These are phyloP conservation scores for Nicotiana rustica DNA, from an alignment of 305 asterid genomes.

Conservation along the genomic window DNA sequence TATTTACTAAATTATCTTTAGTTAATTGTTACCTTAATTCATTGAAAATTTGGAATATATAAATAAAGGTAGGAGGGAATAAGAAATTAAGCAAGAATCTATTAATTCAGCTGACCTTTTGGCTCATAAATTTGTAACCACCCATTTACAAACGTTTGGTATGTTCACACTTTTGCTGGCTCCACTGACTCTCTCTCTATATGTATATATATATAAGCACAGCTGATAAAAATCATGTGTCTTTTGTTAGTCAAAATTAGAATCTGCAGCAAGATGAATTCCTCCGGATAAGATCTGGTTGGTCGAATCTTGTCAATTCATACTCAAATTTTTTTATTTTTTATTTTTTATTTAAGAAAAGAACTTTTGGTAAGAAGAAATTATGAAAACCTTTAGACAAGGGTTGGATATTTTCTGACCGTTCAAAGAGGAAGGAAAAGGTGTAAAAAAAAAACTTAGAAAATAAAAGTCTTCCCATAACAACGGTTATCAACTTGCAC, in stretches of 20 bases:
- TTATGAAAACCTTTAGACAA: not conserved
- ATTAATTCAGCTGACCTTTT: not conserved
- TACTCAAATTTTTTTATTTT: not conserved
- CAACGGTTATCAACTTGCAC: no score
- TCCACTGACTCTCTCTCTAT: not conserved
- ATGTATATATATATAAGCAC: not conserved
- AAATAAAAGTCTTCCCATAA: no score
- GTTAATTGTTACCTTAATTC: no score
- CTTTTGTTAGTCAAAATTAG: slow-evolving; percentile 33
- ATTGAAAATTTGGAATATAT: no score
- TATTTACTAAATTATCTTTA: no score
- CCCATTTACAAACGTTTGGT: not conserved
- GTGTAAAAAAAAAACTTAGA: not conserved
- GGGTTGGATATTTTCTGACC: not conserved
- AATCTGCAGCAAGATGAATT: slow-evolving; percentile 31
- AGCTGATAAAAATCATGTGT: not conserved
- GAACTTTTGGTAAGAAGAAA: not conserved
- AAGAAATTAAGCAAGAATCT: not conserved
- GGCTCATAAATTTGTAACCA: slow-evolving; percentile 22
- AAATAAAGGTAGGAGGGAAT: no score
- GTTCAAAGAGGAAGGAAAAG: not conserved
- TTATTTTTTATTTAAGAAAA: not conserved
- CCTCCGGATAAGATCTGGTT: slow-evolving; percentile 33
- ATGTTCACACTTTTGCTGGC: not conserved
- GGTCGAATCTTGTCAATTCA: slow-evolving; percentile 25